Conservation (phyloP, 352 stramenopile species). For the Phytophthora crassamura region DNA sequence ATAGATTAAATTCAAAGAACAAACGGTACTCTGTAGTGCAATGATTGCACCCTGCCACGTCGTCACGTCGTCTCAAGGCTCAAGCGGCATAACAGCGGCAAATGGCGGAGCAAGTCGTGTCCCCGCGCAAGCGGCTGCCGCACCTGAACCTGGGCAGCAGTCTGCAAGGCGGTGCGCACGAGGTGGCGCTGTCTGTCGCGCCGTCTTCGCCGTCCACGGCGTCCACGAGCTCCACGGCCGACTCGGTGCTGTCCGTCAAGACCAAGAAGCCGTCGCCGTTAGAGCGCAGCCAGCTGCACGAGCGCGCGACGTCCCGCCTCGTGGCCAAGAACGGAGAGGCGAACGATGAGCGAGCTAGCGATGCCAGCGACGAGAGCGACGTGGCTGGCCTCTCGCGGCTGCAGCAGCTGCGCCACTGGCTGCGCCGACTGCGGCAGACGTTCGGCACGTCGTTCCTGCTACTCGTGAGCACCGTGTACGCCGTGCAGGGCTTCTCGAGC, state of each 20-base stretch:
- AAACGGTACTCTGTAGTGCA: too few species aligned
- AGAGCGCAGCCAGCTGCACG: constrained; percentile 16
- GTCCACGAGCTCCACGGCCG: constrained; percentile 27
- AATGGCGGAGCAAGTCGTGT: constrained; percentile 23
- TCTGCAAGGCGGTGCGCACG: constrained; percentile 4
- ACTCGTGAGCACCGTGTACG: constrained; percentile 90
- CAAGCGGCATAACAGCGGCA: constrained; percentile 3
- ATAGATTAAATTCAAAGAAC: too few species aligned
- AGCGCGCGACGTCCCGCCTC: constrained; percentile 23
- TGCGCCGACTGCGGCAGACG: constrained; percentile 56
- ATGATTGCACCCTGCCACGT: background rate
- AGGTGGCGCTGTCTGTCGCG: constrained; percentile 19
- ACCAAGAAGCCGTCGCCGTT: constrained; percentile 18
- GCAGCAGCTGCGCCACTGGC: constrained; percentile 61
- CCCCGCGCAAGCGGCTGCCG: constrained; percentile 40
- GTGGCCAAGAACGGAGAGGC: constrained; percentile 15
- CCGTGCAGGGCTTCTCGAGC: constrained; percentile 94
- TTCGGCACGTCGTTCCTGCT: constrained; percentile 78
- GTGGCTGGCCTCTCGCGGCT: constrained; percentile 27
- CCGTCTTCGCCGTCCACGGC: constrained; percentile 32
- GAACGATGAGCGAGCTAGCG: constrained; percentile 14
- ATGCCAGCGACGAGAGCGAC: constrained; percentile 28
- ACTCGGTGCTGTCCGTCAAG: constrained; percentile 9
- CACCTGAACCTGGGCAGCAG: constrained; percentile 25
- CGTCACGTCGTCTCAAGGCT: background rate